Evolutionary conservation across 1,139 yeast species (phyloP).

Genomic region (Groenewaldozyma sp.): DNA sequence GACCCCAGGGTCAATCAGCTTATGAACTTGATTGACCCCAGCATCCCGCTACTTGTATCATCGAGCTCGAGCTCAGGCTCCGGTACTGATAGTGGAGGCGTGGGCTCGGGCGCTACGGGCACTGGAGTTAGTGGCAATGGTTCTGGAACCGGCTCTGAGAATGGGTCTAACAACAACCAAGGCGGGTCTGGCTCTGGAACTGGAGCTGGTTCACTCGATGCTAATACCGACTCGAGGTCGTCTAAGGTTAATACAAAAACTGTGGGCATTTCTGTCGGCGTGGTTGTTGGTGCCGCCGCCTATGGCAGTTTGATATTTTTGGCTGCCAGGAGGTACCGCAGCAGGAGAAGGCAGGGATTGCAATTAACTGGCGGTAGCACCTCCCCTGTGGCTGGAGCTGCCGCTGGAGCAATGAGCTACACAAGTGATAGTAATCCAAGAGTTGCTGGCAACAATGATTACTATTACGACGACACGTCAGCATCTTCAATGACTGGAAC

Average conservation of each 20-base stretch:
- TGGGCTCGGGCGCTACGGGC: slow-evolving; percentile 12
- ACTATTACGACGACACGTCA: slow-evolving; percentile 13
- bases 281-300: slow-evolving; percentile 30
- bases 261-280: slow-evolving; percentile 33
- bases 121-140: slow-evolving; percentile 10
- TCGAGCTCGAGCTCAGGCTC: slow-evolving; percentile 3
- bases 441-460: slow-evolving; percentile 7
- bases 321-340: slow-evolving; percentile 25
- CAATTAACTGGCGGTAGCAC: slow-evolving; percentile 5
- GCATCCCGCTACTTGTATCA: slow-evolving; percentile 27
- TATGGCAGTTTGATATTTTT: slow-evolving; percentile 31
- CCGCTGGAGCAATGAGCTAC: background rate
- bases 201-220: slow-evolving; percentile 28
- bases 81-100: slow-evolving; percentile 12
- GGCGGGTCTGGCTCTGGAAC: slow-evolving; percentile 9
- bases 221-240: slow-evolving; percentile 17
- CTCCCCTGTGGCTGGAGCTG: slow-evolving; percentile 4
- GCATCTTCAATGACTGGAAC: slow-evolving; percentile 11
- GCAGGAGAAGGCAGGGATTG: slow-evolving; percentile 14
- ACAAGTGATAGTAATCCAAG: background rate
- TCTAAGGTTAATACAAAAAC: slow-evolving; percentile 25
- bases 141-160: slow-evolving; percentile 8
- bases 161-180: slow-evolving; percentile 7
- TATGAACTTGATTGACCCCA: slow-evolving; percentile 33
- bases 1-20: slow-evolving; percentile 27